Conservation (phyloP, 140 eudicot species). For the Stevia rebaudiana region DNA sequence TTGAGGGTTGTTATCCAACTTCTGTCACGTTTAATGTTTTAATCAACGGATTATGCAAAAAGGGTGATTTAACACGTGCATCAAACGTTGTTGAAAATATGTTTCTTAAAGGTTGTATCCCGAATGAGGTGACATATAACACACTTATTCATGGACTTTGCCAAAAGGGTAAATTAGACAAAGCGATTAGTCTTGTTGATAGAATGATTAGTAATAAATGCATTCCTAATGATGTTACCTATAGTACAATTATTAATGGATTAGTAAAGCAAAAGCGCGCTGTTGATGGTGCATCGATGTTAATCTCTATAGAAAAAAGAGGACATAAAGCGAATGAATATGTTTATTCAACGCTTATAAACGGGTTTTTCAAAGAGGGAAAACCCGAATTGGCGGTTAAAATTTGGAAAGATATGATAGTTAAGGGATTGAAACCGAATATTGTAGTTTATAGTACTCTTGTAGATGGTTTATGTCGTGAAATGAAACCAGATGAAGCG, state of each 20-base stretch:
- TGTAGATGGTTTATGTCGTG: conserved; percentile 77
- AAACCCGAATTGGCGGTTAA: conserved; percentile 56
- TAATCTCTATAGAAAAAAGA: conserved; percentile 58
- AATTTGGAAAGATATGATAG: conserved; percentile 61
- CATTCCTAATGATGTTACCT: conserved; percentile 74
- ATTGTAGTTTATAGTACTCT: conserved; percentile 63
- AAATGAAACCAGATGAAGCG: conserved; percentile 59
- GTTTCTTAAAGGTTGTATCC: conserved; percentile 84
- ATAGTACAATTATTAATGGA: conserved; percentile 72
- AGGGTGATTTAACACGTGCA: conserved; percentile 77
- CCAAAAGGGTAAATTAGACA: conserved; percentile 69
- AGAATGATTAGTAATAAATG: conserved; percentile 61
- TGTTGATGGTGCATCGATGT: conserved; percentile 45
- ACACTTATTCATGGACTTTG: conserved; percentile 89
- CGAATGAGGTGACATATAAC: conserved; percentile 79
- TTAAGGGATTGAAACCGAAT: conserved; percentile 60
- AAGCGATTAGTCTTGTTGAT: conserved; percentile 68
- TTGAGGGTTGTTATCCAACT: conserved; percentile 75
- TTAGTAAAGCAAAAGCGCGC: conserved; percentile 68
- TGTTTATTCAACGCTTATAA: conserved; percentile 68
- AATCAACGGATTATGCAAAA: conserved; percentile 75
- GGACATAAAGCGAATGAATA: conserved; percentile 51
- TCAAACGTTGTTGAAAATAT: conserved; percentile 77
- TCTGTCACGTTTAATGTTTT: conserved; percentile 61
- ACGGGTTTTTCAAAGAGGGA: conserved; percentile 78